Conservation (phyloP, 192 early-diverging fungal genomes). For the Glomus cerebriforme region DNA sequence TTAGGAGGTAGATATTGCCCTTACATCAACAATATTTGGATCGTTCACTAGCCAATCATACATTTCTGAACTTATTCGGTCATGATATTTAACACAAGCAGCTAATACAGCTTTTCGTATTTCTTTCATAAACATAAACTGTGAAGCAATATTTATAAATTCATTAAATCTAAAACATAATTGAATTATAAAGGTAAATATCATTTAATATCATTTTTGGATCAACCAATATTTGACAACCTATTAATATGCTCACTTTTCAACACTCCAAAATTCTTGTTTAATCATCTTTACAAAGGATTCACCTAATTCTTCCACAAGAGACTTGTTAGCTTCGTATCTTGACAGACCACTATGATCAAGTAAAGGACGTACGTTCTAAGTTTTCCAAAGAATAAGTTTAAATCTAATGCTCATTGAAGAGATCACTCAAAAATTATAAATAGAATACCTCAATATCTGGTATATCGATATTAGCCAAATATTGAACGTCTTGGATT, state of each 20-base stretch:
- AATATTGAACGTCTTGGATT: neutral
- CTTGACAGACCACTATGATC: conserved; percentile 15
- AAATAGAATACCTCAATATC: neutral
- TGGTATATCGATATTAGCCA: neutral
- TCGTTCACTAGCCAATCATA: conserved; percentile 1
- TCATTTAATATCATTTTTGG: neutral
- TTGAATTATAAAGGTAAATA: neutral
- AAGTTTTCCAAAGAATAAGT: neutral
- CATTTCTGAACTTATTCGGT: neutral
- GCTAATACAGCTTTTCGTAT: neutral
- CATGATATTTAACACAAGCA: conserved; percentile 19
- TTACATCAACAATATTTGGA: conserved; percentile 2
- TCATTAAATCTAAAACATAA: conserved; percentile 4
- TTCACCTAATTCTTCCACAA: conserved; percentile 5
- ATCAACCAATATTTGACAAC: neutral
- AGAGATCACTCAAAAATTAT: neutral
- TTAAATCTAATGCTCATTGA: neutral
- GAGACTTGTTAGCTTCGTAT: conserved; percentile 7
- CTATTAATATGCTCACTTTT: neutral
- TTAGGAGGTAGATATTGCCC: neutral
- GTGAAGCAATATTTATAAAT: conserved; percentile 4
- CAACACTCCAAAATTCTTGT: conserved; percentile 10
- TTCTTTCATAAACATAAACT: neutral
- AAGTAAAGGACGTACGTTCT: conserved; percentile 29
- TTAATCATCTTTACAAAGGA: conserved; percentile 5